Evolutionary conservation across 1,139 yeast genomes (phyloP), one percentile per base, ranked within the genome.

Genomic region (Kodamaea plutei): DNA sequence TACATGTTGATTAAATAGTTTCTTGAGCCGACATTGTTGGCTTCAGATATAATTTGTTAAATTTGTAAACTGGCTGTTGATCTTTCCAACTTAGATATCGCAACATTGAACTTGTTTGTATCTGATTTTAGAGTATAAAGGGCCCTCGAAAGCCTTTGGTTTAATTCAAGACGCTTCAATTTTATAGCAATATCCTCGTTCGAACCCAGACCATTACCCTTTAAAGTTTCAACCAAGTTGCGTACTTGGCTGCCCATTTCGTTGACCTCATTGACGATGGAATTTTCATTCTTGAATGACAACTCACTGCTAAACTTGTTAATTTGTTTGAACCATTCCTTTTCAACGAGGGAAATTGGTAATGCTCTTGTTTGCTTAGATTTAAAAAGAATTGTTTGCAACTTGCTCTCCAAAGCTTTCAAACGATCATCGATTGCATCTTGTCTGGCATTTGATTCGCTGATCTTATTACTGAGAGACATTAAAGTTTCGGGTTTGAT

Each of bases 261-360:
- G 11, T 25, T 33, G 9, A 30, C 33, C 15, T 21, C 23, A 9
- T 12, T 15, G 4, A 25, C 15, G 11, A 50, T 30, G 2, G 44
- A 31, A n/a, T 25, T 24, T 4, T 28, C 24, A 10, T 16, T 18
- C 18, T 25, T 43, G 11, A 35, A 27, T 8, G 36, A 34, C 4
- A 48, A 29, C 15, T 40, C 33, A 5, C 27, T 34, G 33, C 41
- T 52, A 18, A 60, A 42, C 1, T 43, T 20, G 34, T 66, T 64
- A 17, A 68, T 46, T 36, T 68, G 72, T 20, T 50, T 50, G 29
- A 61, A 55, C 71, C 72, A 68, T 4, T 36, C 31, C 27, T 43
- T 52, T 38, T 68, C 74, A 5, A 57, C 57, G 4, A 46, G 42
- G 1, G 70, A 61, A 13, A 66, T 41, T 4, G 70, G 70, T 8